Base-by-base conservation (phyloP, 306 rosid species). In the Quercus rubra region DNA sequence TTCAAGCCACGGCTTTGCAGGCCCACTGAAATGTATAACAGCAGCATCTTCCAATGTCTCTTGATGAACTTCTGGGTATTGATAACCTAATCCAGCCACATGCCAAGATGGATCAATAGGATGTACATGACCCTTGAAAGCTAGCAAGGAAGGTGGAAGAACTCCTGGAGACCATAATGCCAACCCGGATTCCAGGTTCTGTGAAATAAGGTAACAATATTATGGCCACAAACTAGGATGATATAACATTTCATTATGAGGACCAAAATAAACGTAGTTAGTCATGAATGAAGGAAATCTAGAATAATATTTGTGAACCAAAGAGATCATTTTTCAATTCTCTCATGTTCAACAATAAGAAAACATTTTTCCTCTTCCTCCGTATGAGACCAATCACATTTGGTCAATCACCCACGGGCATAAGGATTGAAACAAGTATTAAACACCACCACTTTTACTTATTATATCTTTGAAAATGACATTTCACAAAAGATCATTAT, bases 1-100 rank as follows among this genome's bases (percentile, higher is more conserved):
- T 85, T 92, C 97, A 6, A 94, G 97, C 97, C 98, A 92, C n/a
- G 98, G 97, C 86, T 94, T 94, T 62, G 96, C 97, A 30, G 97
- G 98, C 79, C 98, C 98, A 52, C 94, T 91, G 94, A 92, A 92
- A 78, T 94, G 98, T 73, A 92, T 68, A 17, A 89, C 89, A 54
- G 91, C 79, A 8, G 98, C 89, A 59, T 89, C 88, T 82, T 87
- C 86, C 79, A 94, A 56, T 71, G 78, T 75, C 43, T 86, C 86
- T 46, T 30, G 70, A 59, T 79, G 80, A 28, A 90, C 69, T 67
- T 78, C 80, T 51, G 78, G 87, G 0, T 78, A 74, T 57, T 78
- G 83, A 78, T 83, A 70, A 78, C 98, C 98, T 79, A 94, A 81
- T 54, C 87, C 88, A 6, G 89, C 83, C 74, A 91, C 88, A 61